Evolutionary conservation across 1,139 yeast species (phyloP).

Genomic region (Yamadazyma pseudoaaseri): DNA sequence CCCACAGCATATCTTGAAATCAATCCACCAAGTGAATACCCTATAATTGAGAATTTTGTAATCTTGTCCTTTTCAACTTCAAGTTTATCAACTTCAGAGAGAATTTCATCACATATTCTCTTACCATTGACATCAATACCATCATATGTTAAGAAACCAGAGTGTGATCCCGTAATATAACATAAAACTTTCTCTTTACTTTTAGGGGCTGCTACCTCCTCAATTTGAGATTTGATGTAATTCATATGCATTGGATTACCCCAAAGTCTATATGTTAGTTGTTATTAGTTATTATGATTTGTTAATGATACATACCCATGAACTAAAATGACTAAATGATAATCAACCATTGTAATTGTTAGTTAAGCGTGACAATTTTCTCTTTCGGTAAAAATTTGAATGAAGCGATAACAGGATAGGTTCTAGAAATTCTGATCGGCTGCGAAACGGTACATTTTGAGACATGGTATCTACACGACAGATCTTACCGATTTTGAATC

Average conservation of each 20-base stretch:
- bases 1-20: slow-evolving; percentile 79
- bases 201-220: slow-evolving; percentile 15
- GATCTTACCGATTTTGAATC: too few relatives aligned
- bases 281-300: too few relatives aligned
- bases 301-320: slow-evolving; percentile 58
- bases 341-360: slow-evolving; percentile 22
- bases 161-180: slow-evolving; percentile 61
- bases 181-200: slow-evolving; percentile 36
- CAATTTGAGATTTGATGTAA: slow-evolving; percentile 49
- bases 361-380: too few relatives aligned
- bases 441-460: neutral
- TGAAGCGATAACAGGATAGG: too few relatives aligned
- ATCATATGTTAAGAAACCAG: slow-evolving; percentile 73
- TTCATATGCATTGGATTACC: slow-evolving; percentile 69
- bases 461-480: slow-evolving; percentile 3
- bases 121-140: slow-evolving; percentile 85
- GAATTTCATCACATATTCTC: slow-evolving; percentile 69
- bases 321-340: slow-evolving; percentile 67
- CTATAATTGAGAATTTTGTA: slow-evolving; percentile 64
- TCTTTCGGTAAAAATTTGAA: too few relatives aligned
- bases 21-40: slow-evolving; percentile 83
- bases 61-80: slow-evolving; percentile 27
- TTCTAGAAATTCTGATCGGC: neutral
- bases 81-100: slow-evolving; percentile 40
- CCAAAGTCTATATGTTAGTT: slow-evolving; percentile 76